Percentiles rank a stretch among this genome's conserved stretches.
These are phyloP conservation scores for Fusarium sp. DNA, from an alignment of 2,329 filamentous ascomycete species.

Conservation along the genomic window DNA sequence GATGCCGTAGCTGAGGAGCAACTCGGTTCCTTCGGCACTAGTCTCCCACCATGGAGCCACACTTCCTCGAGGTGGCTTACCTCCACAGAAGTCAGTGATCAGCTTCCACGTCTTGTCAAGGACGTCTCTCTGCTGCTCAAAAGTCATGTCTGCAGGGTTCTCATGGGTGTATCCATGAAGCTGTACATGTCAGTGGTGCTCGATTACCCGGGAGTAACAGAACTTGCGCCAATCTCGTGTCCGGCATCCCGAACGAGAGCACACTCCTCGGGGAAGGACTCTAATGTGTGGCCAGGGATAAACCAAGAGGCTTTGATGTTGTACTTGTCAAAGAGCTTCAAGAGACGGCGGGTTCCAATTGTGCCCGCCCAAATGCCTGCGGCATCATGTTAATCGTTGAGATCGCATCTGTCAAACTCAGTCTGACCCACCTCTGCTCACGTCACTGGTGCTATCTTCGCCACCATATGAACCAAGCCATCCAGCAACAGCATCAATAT, in stretches of 20 bases:
- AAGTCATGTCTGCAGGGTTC: constrained; percentile 77
- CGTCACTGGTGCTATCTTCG: constrained; percentile 79
- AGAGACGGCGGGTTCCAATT: constrained; percentile 71
- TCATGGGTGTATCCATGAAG: constrained; percentile 81
- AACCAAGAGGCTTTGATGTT: constrained; percentile 74
- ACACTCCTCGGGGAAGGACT: constrained; percentile 62
- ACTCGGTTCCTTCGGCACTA: constrained; percentile 73
- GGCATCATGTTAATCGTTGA: constrained; percentile 52
- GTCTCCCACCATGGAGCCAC: constrained; percentile 84
- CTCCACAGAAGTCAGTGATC: constrained; percentile 74
- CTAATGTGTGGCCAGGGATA: constrained; percentile 62
- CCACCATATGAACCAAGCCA: constrained; percentile 83
- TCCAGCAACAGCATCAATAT: constrained; percentile 81
- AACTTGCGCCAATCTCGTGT: constrained; percentile 57
- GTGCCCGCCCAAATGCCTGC: constrained; percentile 67
- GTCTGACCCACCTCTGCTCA: constrained; percentile 68
- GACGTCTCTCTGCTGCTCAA: constrained; percentile 82
- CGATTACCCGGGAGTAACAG: no score
- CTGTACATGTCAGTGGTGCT: constrained; percentile 61
- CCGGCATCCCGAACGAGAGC: constrained; percentile 60
- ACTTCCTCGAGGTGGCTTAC: constrained; percentile 76
- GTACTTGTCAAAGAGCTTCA: constrained; percentile 79
- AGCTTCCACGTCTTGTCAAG: constrained; percentile 79
- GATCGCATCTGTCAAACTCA: background rate
- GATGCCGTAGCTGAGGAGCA: constrained; percentile 74